A percentile compares a stretch with the other conserved stretches of the same genome.
phyloP scores from a whole-genome alignment of 2,329 filamentous ascomycete genomes.

The Penicillium occitanis region DNA sequence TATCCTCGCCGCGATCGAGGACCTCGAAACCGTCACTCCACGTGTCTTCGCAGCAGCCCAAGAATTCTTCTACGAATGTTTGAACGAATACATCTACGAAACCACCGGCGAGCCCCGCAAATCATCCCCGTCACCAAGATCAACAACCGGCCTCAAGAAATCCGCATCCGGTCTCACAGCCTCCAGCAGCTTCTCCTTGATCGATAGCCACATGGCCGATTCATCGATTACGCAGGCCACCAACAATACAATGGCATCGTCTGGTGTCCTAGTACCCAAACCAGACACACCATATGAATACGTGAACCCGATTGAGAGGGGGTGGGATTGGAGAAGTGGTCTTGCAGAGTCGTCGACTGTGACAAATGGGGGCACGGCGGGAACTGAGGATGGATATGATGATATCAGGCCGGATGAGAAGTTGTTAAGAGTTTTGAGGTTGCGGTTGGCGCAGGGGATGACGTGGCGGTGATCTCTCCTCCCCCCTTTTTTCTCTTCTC shows the following conservation, averaged over 20 bases:
- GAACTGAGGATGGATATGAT: conserved; percentile 9
- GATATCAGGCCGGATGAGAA: conserved; percentile 12
- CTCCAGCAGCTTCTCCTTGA: conserved; percentile 64
- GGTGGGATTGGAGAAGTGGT: conserved; percentile 70
- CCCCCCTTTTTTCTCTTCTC: neutral
- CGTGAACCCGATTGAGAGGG: conserved; percentile 46
- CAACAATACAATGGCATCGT: conserved; percentile 30
- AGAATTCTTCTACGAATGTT: conserved; percentile 73
- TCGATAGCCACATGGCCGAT: conserved; percentile 70
- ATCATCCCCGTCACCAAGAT: conserved; percentile 46
- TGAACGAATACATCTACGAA: conserved; percentile 60
- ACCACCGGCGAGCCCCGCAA: conserved; percentile 16
- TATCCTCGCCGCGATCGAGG: conserved; percentile 75
- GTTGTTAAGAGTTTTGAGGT: conserved; percentile 67
- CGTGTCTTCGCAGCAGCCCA: conserved; percentile 73
- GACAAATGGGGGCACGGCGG: conserved; percentile 49
- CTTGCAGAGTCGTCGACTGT: conserved; percentile 60
- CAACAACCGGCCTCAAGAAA: conserved; percentile 67
- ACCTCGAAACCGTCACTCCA: conserved; percentile 71
- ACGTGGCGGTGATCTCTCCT: conserved; percentile 6
- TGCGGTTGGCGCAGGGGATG: conserved; percentile 20
- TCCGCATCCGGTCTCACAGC: conserved; percentile 57
- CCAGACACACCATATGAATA: conserved; percentile 26
- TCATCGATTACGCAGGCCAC: conserved; percentile 22
- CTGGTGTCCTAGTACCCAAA: conserved; percentile 49